Conservation (phyloP, 257 asterid genomes). For the Penstemon newberryi region DNA sequence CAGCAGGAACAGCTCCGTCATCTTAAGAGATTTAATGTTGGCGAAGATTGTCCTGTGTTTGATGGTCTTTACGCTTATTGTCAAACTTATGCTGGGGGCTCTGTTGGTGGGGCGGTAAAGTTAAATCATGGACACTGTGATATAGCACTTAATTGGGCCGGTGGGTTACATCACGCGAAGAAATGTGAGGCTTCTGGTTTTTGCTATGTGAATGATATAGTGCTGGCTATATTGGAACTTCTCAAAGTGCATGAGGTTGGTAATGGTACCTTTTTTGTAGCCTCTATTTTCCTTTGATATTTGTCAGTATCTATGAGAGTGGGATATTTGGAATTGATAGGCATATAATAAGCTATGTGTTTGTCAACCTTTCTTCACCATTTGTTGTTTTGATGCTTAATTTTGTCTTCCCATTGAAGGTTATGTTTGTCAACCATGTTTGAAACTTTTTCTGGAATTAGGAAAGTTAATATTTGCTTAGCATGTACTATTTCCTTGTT, state of each 20-base stretch:
- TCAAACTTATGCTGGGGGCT: slow-evolving; percentile 67
- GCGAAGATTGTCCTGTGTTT: slow-evolving; percentile 64
- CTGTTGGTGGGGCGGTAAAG: slow-evolving; percentile 67
- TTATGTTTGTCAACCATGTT: not conserved
- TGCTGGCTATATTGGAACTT: slow-evolving; percentile 62
- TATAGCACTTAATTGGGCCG: slow-evolving; percentile 68
- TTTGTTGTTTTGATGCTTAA: slow-evolving; percentile 17
- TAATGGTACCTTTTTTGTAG: slow-evolving; percentile 19
- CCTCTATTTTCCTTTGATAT: not conserved
- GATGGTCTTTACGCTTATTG: slow-evolving; percentile 63
- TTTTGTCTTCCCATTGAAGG: not conserved
- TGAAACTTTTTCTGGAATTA: not conserved
- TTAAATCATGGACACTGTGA: slow-evolving; percentile 61
- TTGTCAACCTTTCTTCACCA: slow-evolving; percentile 11
- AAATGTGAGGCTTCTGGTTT: slow-evolving; percentile 69
- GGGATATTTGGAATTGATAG: not conserved
- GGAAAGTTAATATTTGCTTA: not conserved
- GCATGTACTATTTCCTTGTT: not conserved
- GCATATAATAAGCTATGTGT: slow-evolving; percentile 11
- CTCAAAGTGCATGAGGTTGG: slow-evolving; percentile 58
- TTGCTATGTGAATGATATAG: slow-evolving; percentile 63
- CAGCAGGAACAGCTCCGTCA: slow-evolving; percentile 67
- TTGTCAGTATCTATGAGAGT: slow-evolving; percentile 1
- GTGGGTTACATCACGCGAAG: slow-evolving; percentile 66
- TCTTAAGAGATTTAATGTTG: slow-evolving; percentile 62